phyloP scores from a whole-genome alignment of 352 stramenopile species.

The Pythium guiyangense region DNA sequence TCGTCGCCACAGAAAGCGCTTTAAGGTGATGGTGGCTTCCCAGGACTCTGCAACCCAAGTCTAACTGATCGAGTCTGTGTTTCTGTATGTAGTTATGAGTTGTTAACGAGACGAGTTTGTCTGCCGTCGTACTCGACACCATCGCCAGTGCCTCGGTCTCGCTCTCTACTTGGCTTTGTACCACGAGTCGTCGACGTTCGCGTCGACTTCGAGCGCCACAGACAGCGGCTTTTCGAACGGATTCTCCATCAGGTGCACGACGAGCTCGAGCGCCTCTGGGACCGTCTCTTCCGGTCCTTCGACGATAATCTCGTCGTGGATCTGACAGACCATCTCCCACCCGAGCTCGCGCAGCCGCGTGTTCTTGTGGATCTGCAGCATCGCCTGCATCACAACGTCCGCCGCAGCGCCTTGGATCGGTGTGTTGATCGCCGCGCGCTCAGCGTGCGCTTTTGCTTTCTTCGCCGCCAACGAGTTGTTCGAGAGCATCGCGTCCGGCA shows the following conservation, averaged over 20 bases:
- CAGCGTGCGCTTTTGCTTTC: conserved; percentile 81
- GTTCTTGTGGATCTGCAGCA: conserved; percentile 96
- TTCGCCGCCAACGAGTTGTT: conserved; percentile 52
- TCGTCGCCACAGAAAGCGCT: too few relatives aligned
- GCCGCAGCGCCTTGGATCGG: conserved; percentile 97
- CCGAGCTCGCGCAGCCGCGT: conserved; percentile 90
- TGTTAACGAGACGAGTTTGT: too few relatives aligned
- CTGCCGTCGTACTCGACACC: too few relatives aligned
- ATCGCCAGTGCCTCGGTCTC: too few relatives aligned
- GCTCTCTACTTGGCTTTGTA: conserved; percentile 99
- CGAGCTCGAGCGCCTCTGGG: conserved; percentile 85
- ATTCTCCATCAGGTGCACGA: conserved; percentile 96
- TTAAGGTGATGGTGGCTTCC: too few relatives aligned
- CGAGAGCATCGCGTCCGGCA: conserved; percentile 90
- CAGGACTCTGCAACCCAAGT: too few relatives aligned
- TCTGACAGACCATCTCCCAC: conserved; percentile 98
- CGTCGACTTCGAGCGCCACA: conserved; percentile 91
- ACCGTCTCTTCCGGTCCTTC: conserved; percentile 97
- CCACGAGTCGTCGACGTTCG: conserved; percentile 96
- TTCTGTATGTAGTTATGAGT: too few relatives aligned
- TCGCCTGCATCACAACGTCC: conserved; percentile 99
- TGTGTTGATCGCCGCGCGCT: conserved; percentile 99
- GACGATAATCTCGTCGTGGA: conserved; percentile 99
- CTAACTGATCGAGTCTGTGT: too few relatives aligned
- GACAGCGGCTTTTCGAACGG: conserved; percentile 92